phyloP scores from a whole-genome alignment of 108 stramenopile species.

The Skeletonema tropicum region DNA sequence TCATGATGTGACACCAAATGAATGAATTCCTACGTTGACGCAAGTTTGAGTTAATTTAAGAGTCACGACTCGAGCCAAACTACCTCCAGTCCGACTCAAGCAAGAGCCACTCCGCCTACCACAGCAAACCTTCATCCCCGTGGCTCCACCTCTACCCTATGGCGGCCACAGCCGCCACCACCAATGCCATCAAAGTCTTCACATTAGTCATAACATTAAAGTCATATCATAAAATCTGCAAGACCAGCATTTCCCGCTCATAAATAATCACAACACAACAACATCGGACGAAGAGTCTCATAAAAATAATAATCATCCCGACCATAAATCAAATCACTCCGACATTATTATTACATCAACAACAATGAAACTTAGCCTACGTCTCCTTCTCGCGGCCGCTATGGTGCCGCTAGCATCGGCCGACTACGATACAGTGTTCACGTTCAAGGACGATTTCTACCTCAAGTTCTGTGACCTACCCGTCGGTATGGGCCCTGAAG shows the following conservation, averaged over 20 bases:
- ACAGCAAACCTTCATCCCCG: not conserved
- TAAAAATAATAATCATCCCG: too few species aligned
- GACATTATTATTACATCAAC: not conserved
- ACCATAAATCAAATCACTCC: not conserved
- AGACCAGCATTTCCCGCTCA: not conserved
- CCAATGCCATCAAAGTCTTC: not conserved
- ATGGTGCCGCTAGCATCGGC: constrained; percentile 18
- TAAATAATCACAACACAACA: not conserved
- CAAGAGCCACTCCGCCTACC: not conserved
- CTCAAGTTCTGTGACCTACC: constrained; percentile 23
- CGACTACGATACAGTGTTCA: constrained; percentile 16
- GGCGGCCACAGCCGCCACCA: not conserved
- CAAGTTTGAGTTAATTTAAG: too few species aligned
- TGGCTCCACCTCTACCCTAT: not conserved
- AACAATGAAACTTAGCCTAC: constrained; percentile 3
- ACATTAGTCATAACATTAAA: not conserved
- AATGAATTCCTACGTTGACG: not conserved
- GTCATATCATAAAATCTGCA: not conserved
- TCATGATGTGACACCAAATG: not conserved
- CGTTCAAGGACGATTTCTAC: constrained; percentile 37
- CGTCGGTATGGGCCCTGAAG: constrained; percentile 29
- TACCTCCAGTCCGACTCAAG: not conserved
- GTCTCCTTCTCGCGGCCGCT: not conserved
- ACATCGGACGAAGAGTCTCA: too few species aligned
- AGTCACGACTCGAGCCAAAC: too few species aligned